Evolutionary conservation across 345 rosid genomes (phyloP).

Genomic region (Bruguiera sexangula): DNA sequence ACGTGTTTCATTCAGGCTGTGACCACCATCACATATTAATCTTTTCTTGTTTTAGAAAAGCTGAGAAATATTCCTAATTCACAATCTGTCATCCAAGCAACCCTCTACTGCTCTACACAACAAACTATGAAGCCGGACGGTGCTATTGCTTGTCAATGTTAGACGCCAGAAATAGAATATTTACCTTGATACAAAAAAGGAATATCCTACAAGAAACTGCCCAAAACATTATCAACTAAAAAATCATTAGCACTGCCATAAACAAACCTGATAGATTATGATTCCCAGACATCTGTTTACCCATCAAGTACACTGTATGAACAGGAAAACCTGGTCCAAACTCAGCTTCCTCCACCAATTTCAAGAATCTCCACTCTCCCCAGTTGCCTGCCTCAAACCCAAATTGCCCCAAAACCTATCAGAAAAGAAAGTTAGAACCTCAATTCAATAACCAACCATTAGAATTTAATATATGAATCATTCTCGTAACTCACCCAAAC

Average conservation of each 20-base stretch:
- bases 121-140: too few relatives aligned
- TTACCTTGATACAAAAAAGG: neutral
- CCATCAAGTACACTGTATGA: slow-evolving; percentile 52
- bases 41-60: neutral
- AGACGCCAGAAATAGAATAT: neutral
- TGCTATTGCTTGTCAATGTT: neutral
- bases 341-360: slow-evolving; percentile 65
- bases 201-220: neutral
- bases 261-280: slow-evolving; percentile 42
- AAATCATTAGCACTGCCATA: neutral
- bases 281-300: slow-evolving; percentile 33
- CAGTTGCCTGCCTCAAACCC: slow-evolving; percentile 42
- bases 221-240: neutral
- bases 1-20: neutral
- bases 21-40: neutral
- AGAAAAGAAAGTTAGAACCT: slow-evolving; percentile 1
- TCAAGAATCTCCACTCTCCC: slow-evolving; percentile 58
- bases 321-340: slow-evolving; percentile 66
- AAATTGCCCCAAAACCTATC: slow-evolving; percentile 53
- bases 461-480: neutral
- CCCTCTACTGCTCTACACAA: too few relatives aligned
- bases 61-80: neutral
- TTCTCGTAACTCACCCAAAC: too few relatives aligned
- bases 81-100: too few relatives aligned
- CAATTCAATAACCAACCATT: neutral